Percentiles rank a stretch among this genome's conserved stretches.
phyloP scores from a whole-genome alignment of 371 early-diverging fungal species.

The Mucor sp. region DNA sequence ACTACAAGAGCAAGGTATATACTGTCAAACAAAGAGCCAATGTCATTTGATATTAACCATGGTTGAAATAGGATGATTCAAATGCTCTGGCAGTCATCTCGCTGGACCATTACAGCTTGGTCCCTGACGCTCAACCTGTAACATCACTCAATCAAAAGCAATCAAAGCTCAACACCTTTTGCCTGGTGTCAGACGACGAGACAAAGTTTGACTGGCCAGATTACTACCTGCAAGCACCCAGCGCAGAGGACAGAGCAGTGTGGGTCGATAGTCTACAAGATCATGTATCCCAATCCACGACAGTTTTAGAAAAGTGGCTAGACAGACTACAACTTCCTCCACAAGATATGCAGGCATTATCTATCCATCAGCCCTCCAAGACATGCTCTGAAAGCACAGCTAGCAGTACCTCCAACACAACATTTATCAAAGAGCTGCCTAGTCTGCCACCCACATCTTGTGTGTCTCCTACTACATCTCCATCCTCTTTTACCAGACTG shows the following conservation, averaged over 20 bases:
- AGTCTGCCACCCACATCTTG: neutral
- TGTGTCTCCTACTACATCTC: neutral
- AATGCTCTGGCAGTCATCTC: conserved; percentile 30
- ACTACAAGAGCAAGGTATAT: conserved; percentile 18
- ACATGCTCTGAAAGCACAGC: neutral
- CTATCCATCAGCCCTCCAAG: neutral
- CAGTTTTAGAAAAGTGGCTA: conserved; percentile 50
- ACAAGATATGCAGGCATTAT: conserved; percentile 1
- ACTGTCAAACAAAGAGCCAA: too few species aligned
- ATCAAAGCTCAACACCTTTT: conserved; percentile 27
- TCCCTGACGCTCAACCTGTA: conserved; percentile 15
- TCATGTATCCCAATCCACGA: conserved; percentile 26
- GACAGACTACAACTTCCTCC: conserved; percentile 33
- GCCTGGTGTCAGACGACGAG: conserved; percentile 33
- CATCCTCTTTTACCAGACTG: neutral
- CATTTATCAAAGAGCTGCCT: neutral
- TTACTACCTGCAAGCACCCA: conserved; percentile 39
- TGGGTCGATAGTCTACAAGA: conserved; percentile 33
- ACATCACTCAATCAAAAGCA: conserved; percentile 11
- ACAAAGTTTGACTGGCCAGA: conserved; percentile 33
- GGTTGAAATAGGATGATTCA: conserved; percentile 25
- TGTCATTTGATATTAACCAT: neutral
- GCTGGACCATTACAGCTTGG: conserved; percentile 35
- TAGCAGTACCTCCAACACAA: neutral
- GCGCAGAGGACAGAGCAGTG: conserved; percentile 18